A percentile compares a stretch with the other conserved stretches of the same genome.
Conservation (phyloP, 2,329 filamentous ascomycete genomes). For the Diplodia mutila region DNA sequence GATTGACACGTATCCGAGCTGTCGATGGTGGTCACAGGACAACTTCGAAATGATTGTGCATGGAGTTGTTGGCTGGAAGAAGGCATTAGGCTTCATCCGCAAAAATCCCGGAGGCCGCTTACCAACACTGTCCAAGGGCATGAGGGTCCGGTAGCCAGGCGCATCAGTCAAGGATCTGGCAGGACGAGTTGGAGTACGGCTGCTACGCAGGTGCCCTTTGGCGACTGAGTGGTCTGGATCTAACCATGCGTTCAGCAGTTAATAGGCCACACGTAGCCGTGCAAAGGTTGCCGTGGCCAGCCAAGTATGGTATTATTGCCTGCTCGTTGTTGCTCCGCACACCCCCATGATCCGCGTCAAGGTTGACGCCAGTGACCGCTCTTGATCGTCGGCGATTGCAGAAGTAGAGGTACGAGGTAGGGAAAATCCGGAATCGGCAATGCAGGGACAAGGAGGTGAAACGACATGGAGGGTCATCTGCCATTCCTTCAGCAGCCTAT, state of each 20-base stretch:
- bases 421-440: not conserved
- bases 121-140: not conserved
- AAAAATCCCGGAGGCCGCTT: not conserved
- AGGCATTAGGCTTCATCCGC: not conserved
- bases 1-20: not conserved
- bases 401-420: not conserved
- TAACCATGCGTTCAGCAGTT: not conserved
- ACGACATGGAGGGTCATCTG: not conserved
- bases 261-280: not conserved
- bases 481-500: not conserved
- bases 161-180: not conserved
- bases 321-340: not conserved
- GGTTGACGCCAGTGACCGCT: not conserved
- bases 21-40: not conserved
- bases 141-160: not conserved
- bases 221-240: not conserved
- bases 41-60: not conserved
- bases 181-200: not conserved
- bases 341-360: not conserved
- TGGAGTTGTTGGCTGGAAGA: slow-evolving; percentile 4
- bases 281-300: not conserved
- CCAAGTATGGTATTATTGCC: not conserved
- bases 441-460: slow-evolving; percentile 1
- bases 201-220: not conserved
- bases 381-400: not conserved